Base-by-base conservation (phyloP, 140 eudicot genomes). In the Bidens hawaiensis region DNA sequence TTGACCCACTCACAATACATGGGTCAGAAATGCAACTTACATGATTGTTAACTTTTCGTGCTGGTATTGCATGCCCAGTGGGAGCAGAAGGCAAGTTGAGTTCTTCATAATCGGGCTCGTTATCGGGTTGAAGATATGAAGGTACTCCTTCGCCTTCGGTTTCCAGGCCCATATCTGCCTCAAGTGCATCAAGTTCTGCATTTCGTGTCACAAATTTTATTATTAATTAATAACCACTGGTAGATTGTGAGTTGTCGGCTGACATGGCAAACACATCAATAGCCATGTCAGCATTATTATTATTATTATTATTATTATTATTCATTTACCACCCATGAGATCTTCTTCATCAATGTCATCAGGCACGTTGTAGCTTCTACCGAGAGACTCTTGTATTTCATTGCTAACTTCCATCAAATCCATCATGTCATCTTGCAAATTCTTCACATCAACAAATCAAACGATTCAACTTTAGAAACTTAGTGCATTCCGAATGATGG, bases 391-490 rank as follows among this genome's bases (percentile, higher is more conserved):
- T 80, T 85, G 94, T 68, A 88, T 85, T 73, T 85, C 96, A 76
- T 76, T 77, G 76, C 95, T 88, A 70, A 85, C 94, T 60, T 85
- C 96, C 96, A 88, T 85, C 72, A 88, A 72, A 68, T 88, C 96
- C 82, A 78, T 54, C 96, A 88, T 88, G 70, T 90, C 97, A 83
- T 86, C 97, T 90, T 90, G 97, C 76, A 90, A 74, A 72, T 83
- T 90, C 95, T 90, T 57, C 69, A 72, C 0, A 67, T 16, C 45
- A 64, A 46, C 11, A 50, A 0, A 52, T 33, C 64, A 51, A 22
- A 30, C 2, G 60, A 12, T 62, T 63, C 56, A 51, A 62, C 52
- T 14, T 18, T 21, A 55, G 36, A n/a, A n/a, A n/a, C n/a, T n/a
- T n/a, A n/a, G n/a, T n/a, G n/a, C n/a, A n/a, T n/a, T n/a, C n/a